Percentiles rank a stretch among this genome's conserved stretches.
Evolutionary conservation across 495 filamentous ascomycete genomes (phyloP).

Genomic region (Pyronema domesticum): DNA sequence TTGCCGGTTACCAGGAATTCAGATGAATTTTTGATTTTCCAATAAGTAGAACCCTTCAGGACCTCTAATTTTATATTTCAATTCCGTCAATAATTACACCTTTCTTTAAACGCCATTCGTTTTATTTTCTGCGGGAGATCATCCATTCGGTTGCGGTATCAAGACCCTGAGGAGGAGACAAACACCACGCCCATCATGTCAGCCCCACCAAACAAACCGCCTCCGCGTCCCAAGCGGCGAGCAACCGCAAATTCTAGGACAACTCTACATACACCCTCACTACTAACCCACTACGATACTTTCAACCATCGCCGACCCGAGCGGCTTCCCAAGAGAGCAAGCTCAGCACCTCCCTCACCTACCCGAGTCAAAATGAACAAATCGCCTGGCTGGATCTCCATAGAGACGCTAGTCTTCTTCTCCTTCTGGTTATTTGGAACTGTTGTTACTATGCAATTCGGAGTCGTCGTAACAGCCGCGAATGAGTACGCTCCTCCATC

Average conservation of each 20-base stretch:
- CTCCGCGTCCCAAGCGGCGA: background rate
- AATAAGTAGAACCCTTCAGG: too few species aligned
- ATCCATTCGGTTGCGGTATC: too few species aligned
- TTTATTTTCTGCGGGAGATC: too few species aligned
- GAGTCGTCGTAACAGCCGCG: conserved; percentile 17
- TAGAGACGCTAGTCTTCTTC: conserved; percentile 6
- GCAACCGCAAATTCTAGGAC: background rate
- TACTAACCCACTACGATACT: background rate
- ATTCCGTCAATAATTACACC: too few species aligned
- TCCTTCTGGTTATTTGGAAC: conserved; percentile 21
- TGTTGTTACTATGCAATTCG: conserved; percentile 18
- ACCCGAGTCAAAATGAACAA: background rate
- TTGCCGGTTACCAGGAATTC: too few species aligned
- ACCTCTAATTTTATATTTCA: too few species aligned
- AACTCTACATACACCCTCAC: background rate
- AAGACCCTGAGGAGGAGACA: background rate
- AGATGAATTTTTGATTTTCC: too few species aligned
- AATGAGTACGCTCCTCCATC: conserved; percentile 10
- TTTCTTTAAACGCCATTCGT: too few species aligned
- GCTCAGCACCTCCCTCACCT: background rate
- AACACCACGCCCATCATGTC: background rate
- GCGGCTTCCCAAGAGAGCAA: background rate
- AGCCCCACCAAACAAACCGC: background rate
- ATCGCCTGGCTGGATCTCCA: background rate
- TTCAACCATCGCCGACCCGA: background rate